A percentile compares a stretch with the other conserved stretches of the same genome.
Evolutionary conservation across 1,139 yeast species (phyloP).

Genomic region (Yamadazyma triangularis): DNA sequence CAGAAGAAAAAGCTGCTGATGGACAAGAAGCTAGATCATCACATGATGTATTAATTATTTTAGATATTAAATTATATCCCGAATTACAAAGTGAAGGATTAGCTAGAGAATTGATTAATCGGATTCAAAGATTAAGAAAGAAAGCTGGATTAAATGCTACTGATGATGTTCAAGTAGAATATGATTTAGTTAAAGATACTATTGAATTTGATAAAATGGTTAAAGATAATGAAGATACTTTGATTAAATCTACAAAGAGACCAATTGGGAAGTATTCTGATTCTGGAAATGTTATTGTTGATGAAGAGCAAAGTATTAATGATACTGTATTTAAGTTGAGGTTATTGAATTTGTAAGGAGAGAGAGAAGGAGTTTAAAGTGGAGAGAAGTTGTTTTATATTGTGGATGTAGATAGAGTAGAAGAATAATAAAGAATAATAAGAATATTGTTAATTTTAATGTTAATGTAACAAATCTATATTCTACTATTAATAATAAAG

Average conservation of each 20-base stretch:
- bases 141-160: slow-evolving; percentile 93
- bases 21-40: slow-evolving; percentile 88
- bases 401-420: too few species aligned
- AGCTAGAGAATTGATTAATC: slow-evolving; percentile 93
- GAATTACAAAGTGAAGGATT: slow-evolving; percentile 91
- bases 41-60: slow-evolving; percentile 80
- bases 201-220: slow-evolving; percentile 65
- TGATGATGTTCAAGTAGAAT: slow-evolving; percentile 89
- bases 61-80: slow-evolving; percentile 84
- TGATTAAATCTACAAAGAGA: slow-evolving; percentile 73
- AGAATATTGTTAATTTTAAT: too few species aligned
- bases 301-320: slow-evolving; percentile 86
- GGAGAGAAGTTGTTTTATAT: too few species aligned
- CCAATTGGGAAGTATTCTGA: slow-evolving; percentile 44
- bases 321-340: slow-evolving; percentile 81
- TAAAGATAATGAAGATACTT: slow-evolving; percentile 57
- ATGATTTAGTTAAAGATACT: slow-evolving; percentile 65
- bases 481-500: too few species aligned
- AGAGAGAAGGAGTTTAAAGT: too few species aligned
- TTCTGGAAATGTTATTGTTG: slow-evolving; percentile 56
- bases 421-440: too few species aligned
- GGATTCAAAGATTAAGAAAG: slow-evolving; percentile 97
- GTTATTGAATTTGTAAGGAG: slow-evolving; percentile 51
- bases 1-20: slow-evolving; percentile 52
- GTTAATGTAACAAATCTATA: too few species aligned